Base-by-base conservation (phyloP, 345 rosid species). In the Salix koriyanagi region DNA sequence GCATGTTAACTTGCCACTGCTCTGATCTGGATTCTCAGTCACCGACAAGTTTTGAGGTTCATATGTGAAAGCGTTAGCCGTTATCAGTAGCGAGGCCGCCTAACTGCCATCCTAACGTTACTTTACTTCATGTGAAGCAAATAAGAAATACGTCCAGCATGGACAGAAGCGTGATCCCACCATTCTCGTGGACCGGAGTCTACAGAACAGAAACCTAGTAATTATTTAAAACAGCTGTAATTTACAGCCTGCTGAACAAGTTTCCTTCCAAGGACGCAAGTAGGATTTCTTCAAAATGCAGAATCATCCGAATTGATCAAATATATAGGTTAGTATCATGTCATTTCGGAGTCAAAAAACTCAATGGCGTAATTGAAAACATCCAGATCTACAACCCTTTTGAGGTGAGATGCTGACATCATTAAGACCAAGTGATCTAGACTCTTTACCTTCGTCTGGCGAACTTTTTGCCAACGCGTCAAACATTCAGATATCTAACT, bases 241-340 rank as follows among this genome's bases (percentile, higher is more conserved):
- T 12, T 8, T 11, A 23, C 41, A 15, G 34, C 19, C 32, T n/a
- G 70, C 21, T 12, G 10, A 13, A 15, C 39, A 0, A 67, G 26
- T 54, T 52, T 32, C 75, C 36, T 54, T 15, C 32, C 21, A n/a
- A 23, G 71, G 67, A 7, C 65, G 4, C 65, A 39, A 13, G 10
- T 65, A 13, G 67, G 5, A 46, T 25, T 58, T 6, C 79, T 75
- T 77, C 83, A 54, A 69, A 19, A 3, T 64, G 48, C 34, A 25
- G 18, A 77, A 81, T 76, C 71, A 77, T 72, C 65, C 76, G 81
- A 71, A 77, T 79, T 30, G 18, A 75, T 39, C 78, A 77, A 1
- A 39, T 69, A 67, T 41, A 21, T 64, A 69, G 71, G 52, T 46
- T 72, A 60, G 37, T 18, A 67, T 48, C 69, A 52, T 41, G 39